Percentiles rank a stretch among this genome's conserved stretches.
Evolutionary conservation across 192 early-diverging fungal species (phyloP).

Genomic region (Chytriomyces sp.): DNA sequence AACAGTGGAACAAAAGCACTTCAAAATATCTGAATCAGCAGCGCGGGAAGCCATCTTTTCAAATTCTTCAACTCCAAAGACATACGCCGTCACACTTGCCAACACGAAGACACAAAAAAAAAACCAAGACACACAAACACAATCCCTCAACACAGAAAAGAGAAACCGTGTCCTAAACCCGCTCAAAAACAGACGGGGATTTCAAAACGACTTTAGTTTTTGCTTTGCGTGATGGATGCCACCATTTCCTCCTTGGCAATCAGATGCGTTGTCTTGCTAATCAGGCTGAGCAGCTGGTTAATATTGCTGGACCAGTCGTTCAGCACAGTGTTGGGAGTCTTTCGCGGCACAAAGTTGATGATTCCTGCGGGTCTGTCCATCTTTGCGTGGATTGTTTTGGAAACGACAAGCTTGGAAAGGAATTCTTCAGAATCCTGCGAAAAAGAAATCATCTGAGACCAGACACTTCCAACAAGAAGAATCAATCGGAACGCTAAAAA

Average conservation of each 20-base stretch:
- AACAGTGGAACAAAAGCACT: too few relatives aligned
- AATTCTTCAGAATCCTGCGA: constrained; percentile 86
- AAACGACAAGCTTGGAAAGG: constrained; percentile 90
- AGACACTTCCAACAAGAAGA: neutral
- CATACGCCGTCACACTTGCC: too few relatives aligned
- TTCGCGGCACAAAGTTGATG: constrained; percentile 82
- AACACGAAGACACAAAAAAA: too few relatives aligned
- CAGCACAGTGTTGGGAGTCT: constrained; percentile 86
- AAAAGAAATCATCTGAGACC: neutral
- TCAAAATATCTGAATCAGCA: too few relatives aligned
- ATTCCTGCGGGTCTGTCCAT: constrained; percentile 93
- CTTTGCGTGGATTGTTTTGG: constrained; percentile 93
- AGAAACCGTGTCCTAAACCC: too few relatives aligned
- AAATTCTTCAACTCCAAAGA: too few relatives aligned
- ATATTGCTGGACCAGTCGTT: constrained; percentile 95
- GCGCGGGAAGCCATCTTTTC: too few relatives aligned
- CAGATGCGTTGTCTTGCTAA: constrained; percentile 84
- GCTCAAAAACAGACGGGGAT: too few relatives aligned
- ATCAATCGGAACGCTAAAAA: constrained; percentile 34
- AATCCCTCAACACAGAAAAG: too few relatives aligned
- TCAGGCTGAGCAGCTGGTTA: constrained; percentile 82
- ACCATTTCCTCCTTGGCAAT: constrained; percentile 69
- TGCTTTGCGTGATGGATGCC: constrained; percentile 39
- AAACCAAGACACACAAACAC: too few relatives aligned
- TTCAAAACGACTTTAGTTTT: constrained; percentile 19